Evolutionary conservation across 176 grass and related monocot species (phyloP), one percentile per base, ranked within the genome.

Genomic region (Olyra latifolia): DNA sequence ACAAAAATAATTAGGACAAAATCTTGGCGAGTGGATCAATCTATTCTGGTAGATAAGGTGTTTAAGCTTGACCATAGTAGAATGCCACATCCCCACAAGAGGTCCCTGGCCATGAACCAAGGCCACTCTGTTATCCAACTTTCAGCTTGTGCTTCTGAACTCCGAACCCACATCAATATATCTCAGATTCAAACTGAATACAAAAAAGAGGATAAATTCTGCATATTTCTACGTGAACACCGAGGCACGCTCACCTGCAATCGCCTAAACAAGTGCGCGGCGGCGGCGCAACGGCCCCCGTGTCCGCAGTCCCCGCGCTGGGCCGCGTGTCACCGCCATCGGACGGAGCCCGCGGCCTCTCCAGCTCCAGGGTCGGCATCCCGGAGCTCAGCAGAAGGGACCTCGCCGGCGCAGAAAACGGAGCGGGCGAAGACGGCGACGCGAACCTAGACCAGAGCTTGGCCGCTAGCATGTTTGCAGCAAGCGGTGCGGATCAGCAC

Each of bases 371-470:
- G n/a, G 35, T 8, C 32, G 28, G 70, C 69, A 89, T 70, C 54
- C 55, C 45, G 11, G 82, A 69, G 62, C 62, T 20, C 53, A 16
- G 69, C 46, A 75, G 19, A 19, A 69, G 14, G 44, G 70, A 80
- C 22, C 30, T 69, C 70, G 53, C 40, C 39, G 48, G 39, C 23
- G 52, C 29, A 3, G 65, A 44, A 8, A 45, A 23, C 43, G 66
- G 62, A 20, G 22, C 58, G 1, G 46, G 43, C 43, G 83, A 69
- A 46, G 43, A 60, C 44, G 66, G 57, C 67, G 66, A 72, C 45
- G 75, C 87, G 53, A 83, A 46, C 76, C 76, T 89, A 20, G 82
- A 80, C 53, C 69, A 61, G 32, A 35, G 54, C 82, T 53, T 84
- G 20, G 87, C 56, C 62, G 69, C 62, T 53, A 80, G 62, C 81